Base-by-base conservation (phyloP, 331 rosid genomes). In the Arachis monticola region DNA sequence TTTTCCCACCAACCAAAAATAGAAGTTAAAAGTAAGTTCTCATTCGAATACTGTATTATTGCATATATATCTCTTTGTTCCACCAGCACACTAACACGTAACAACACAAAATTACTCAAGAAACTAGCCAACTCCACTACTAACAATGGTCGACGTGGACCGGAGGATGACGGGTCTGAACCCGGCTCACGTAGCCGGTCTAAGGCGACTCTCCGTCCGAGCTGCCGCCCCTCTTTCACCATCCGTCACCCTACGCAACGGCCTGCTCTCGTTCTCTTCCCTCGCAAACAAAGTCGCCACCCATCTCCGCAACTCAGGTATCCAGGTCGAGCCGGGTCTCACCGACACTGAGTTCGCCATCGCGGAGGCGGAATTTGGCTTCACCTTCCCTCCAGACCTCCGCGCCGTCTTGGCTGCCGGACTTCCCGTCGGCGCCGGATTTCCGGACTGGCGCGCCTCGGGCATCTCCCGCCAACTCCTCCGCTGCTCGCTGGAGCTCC, bases 121-220 rank as follows among this genome's bases (percentile, higher is more conserved):
- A 58, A 7, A 22, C 8, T 27, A 41, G 8, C 8, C 3, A 40
- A 44, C 57, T 0, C 5, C 72, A 7, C 10, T 12, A 12, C 12
- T 8, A 10, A 42, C 58, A 70, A 91, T 91, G 97, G 97, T 91
- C 27, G 97, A 91, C 80, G 93, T 91, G 9, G 97, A 87, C 85
- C 90, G 96, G 74, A 80, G 97, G 67, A 83, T 86, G 81, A 50
- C 91, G 83, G 95, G 95, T 56, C 83, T 89, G 2, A 89, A 85
- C 76, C 95, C 89, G 83, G 95, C 92, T 58, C 95, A 89, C 81
- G 59, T 87, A 1, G 97, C 98, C 72, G 97, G 96, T 11, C 92
- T 93, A 8, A 90, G 92, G 5, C 90, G 98, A 0, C 96, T 93
- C 67, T 93, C 96, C 0, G 96, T 94, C 8, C 85, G 98, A 3